Evolutionary conservation across 805 yeast genomes (phyloP), one percentile per base, ranked within the genome.

Genomic region (Starmerella vaccinii): DNA sequence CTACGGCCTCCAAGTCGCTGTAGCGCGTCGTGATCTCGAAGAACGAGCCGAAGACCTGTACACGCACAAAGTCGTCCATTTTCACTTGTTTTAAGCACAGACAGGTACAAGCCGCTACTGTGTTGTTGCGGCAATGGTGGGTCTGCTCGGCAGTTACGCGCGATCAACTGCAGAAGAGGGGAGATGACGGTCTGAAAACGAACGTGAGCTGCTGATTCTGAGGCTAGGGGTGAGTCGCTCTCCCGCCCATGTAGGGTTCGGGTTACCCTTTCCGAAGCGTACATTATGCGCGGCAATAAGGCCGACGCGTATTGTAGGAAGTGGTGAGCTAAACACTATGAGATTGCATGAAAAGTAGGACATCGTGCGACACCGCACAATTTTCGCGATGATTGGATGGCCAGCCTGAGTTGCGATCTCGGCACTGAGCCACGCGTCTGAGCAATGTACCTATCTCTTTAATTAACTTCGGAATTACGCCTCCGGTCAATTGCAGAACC

Each of bases 1-100:
- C 99, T 46, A 92, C 96, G 1, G 99, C 98, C 63, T 88, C 90
- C 55, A 92, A 75, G 63, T 90, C 95, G 4, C 85, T 77, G 70
- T 92, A 92, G 16, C 63, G 60, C 44, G 59, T 58, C 23, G 63
- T 60, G 49, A 61, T 58, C 58, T 61, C 63, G 51, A 61, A 56
- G 45, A 56, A 49, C 45, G 58, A 55, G 50, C 61, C 63, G 41
- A 58, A 53, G 44, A 55, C 58, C 55, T 51, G 55, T 29, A 60
- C 63, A 23, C 63, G 61, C 48, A 59, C 58, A 39, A 60, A 60
- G 39, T 60, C 63, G 52, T 58, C 58, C 60, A 58, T 59, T 37
- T 2, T 35, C 8, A 39, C 19, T 15, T 18, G 23, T 23, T 32
- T 5, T 13, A 12, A 15, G 4, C 18, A 27, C 21, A n/a, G 26